Conservation (phyloP, 441 rosid species). For the Pelargonium fulgidum region DNA sequence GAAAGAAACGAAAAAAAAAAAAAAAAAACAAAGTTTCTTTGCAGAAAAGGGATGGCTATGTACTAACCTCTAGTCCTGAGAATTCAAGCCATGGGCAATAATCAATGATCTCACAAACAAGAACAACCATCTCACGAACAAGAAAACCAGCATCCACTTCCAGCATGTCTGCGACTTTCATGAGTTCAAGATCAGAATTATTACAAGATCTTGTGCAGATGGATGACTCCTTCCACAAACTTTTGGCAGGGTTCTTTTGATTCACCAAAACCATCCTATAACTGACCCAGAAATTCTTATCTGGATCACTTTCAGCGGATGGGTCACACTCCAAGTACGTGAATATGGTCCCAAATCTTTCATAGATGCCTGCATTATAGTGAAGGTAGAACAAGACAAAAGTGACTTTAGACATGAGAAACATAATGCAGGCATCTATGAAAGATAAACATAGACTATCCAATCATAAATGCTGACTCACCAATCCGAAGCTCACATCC, state of each 20-base stretch:
- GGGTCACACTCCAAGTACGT: constrained; percentile 97
- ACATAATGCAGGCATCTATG: too few relatives aligned
- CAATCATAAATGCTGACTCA: constrained; percentile 35
- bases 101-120: constrained; percentile 97
- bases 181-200: constrained; percentile 91
- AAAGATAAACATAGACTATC: constrained; percentile 13
- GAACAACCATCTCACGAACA: constrained; percentile 91
- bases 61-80: constrained; percentile 92
- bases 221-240: constrained; percentile 98
- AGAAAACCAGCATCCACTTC: constrained; percentile 99
- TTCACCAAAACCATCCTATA: constrained; percentile 95
- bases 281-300: constrained; percentile 98
- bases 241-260: constrained; percentile 86
- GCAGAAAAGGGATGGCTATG: constrained; percentile 15
- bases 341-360: constrained; percentile 95
- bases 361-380: constrained; percentile 78
- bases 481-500: constrained; percentile 99
- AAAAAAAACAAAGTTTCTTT: background rate
- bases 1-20: background rate
- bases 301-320: constrained; percentile 76
- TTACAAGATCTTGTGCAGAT: constrained; percentile 98
- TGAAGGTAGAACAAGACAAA: constrained; percentile 19
- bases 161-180: constrained; percentile 97
- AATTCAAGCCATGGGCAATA: constrained; percentile 99
- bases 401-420: background rate